Evolutionary conservation across 148 eudicot species (phyloP).

Genomic region (Diospyros lotus): DNA sequence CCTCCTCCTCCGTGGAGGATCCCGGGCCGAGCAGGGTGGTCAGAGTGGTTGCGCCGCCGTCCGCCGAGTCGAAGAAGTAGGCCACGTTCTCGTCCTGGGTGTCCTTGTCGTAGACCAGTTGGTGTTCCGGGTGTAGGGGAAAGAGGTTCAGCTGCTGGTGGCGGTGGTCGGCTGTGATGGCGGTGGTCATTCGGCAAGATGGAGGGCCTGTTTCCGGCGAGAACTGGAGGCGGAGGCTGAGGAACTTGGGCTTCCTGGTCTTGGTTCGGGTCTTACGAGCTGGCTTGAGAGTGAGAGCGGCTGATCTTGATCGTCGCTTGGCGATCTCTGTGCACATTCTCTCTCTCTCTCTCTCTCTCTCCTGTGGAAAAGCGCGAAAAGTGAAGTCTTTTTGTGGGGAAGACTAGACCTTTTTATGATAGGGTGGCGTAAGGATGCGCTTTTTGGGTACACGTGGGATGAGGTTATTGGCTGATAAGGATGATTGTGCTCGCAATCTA

Average conservation of each 20-base stretch:
- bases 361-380: constrained; percentile 13
- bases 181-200: constrained; percentile 12
- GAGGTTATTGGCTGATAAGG: neutral
- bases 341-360: neutral
- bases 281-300: neutral
- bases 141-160: constrained; percentile 25
- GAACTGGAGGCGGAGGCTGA: constrained; percentile 44
- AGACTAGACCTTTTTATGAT: constrained; percentile 2
- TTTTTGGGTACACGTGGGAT: constrained; percentile 15
- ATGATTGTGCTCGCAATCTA: constrained; percentile 1
- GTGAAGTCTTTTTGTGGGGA: neutral
- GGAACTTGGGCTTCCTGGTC: constrained; percentile 34
- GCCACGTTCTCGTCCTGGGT: constrained; percentile 28
- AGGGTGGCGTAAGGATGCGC: neutral
- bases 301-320: neutral
- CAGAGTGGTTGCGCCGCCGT: constrained; percentile 40
- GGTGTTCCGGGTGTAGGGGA: constrained; percentile 37
- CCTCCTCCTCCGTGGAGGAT: constrained; percentile 14
- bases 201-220: constrained; percentile 22
- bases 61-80: constrained; percentile 33
- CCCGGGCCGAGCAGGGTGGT: constrained; percentile 31
- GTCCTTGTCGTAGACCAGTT: constrained; percentile 27
- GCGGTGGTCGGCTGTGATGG: neutral
- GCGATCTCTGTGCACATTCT: neutral
- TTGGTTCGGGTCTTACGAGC: constrained; percentile 23